phyloP scores from a whole-genome alignment of 495 filamentous ascomycete genomes.

The Penicillium antarcticum region DNA sequence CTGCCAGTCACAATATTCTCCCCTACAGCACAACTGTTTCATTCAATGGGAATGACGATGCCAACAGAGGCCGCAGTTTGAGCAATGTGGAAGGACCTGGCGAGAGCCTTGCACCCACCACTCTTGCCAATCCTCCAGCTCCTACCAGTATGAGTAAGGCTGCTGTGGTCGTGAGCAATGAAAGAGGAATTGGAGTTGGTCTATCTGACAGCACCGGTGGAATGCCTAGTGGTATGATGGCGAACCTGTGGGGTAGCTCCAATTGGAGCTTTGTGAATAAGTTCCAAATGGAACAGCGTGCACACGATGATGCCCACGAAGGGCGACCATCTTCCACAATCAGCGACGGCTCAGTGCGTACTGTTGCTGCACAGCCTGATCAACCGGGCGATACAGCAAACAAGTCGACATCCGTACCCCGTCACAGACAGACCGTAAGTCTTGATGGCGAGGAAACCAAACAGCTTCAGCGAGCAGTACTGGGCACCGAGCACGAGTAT shows the following conservation, averaged over 20 bases:
- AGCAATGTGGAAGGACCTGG: slow-evolving; percentile 41
- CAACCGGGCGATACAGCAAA: slow-evolving; percentile 9
- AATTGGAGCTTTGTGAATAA: slow-evolving; percentile 77
- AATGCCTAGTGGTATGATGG: slow-evolving; percentile 80
- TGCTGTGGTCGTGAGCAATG: slow-evolving; percentile 76
- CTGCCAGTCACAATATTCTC: slow-evolving; percentile 76
- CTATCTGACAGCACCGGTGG: slow-evolving; percentile 59
- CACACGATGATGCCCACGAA: slow-evolving; percentile 28
- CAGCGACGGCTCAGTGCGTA: slow-evolving; percentile 28
- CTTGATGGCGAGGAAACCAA: slow-evolving; percentile 59
- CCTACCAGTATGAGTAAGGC: slow-evolving; percentile 84
- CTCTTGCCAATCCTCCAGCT: slow-evolving; percentile 80
- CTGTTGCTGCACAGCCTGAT: slow-evolving; percentile 19
- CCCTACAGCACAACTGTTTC: slow-evolving; percentile 51
- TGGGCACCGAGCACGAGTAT: slow-evolving; percentile 54
- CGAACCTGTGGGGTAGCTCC: slow-evolving; percentile 87
- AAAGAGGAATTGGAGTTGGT: slow-evolving; percentile 62
- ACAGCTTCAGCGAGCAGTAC: slow-evolving; percentile 35
- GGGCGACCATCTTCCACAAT: slow-evolving; percentile 22
- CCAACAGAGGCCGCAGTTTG: slow-evolving; percentile 29
- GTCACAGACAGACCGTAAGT: slow-evolving; percentile 79
- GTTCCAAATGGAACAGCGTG: slow-evolving; percentile 54
- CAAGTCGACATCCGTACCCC: slow-evolving; percentile 11
- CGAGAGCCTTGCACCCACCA: slow-evolving; percentile 74
- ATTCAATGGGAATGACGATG: slow-evolving; percentile 27